phyloP scores from a whole-genome alignment of 176 grass and related monocot genomes.

The Ampelocalamus luodianensis region DNA sequence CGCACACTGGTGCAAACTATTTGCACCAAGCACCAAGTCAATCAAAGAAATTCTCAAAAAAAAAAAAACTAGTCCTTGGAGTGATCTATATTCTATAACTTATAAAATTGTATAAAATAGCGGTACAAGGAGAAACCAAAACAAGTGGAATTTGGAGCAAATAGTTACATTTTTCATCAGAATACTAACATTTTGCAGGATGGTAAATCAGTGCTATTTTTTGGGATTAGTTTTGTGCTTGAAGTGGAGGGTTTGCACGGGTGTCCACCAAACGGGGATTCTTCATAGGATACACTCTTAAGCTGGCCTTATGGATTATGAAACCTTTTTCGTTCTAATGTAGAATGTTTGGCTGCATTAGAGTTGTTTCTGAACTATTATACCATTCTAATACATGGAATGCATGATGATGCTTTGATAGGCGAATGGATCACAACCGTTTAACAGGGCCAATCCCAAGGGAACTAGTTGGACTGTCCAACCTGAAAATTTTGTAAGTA shows the following conservation, averaged over 20 bases:
- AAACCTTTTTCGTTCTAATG: background rate
- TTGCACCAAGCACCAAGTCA: background rate
- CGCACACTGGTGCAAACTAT: background rate
- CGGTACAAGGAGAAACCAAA: too few species aligned
- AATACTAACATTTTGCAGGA: too few species aligned
- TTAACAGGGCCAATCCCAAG: conserved; percentile 75
- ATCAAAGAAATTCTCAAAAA: background rate
- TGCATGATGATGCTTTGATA: conserved; percentile 33
- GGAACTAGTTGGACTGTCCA: conserved; percentile 54
- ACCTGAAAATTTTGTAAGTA: conserved; percentile 55
- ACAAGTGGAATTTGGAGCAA: too few species aligned
- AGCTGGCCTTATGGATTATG: background rate
- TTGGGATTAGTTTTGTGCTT: background rate
- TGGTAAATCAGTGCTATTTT: too few species aligned
- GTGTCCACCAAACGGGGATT: background rate
- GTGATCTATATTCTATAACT: too few species aligned
- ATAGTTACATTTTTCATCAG: too few species aligned
- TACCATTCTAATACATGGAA: conserved; percentile 14
- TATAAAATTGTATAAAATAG: too few species aligned
- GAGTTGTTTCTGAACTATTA: background rate
- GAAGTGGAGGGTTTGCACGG: background rate
- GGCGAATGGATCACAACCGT: conserved; percentile 71
- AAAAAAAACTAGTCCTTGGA: too few species aligned
- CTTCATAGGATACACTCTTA: background rate
- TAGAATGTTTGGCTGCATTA: background rate